phyloP scores from a whole-genome alignment of 441 rosid genomes.

The Lepidium campestre region DNA sequence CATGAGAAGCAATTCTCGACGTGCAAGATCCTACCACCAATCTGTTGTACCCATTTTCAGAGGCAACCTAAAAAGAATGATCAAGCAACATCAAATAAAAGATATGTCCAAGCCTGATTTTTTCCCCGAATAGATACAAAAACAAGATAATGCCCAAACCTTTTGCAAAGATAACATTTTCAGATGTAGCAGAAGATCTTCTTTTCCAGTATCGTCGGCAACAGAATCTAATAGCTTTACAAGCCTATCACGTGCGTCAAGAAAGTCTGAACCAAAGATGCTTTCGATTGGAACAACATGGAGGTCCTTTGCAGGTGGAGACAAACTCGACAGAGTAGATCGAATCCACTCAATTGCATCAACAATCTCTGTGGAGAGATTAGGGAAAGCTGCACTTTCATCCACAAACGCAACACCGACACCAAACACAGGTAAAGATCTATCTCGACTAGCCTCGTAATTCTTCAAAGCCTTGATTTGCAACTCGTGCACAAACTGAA shows the following conservation, averaged over 20 bases:
- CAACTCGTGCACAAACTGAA: constrained; percentile 86
- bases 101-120: background rate
- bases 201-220: constrained; percentile 67
- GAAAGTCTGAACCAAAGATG: constrained; percentile 37
- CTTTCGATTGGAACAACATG: constrained; percentile 60
- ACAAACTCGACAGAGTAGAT: constrained; percentile 39
- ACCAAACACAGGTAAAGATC: constrained; percentile 81
- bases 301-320: constrained; percentile 61
- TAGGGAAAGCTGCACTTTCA: constrained; percentile 43
- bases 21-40: constrained; percentile 70
- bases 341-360: constrained; percentile 44
- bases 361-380: constrained; percentile 28
- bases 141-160: constrained; percentile 34
- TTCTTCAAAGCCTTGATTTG: constrained; percentile 76
- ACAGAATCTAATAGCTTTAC: constrained; percentile 44
- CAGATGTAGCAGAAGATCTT: constrained; percentile 66
- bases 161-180: constrained; percentile 70
- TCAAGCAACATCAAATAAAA: background rate
- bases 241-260: constrained; percentile 42
- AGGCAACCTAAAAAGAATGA: constrained; percentile 54
- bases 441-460: constrained; percentile 75
- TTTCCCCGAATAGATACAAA: background rate
- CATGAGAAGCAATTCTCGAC: constrained; percentile 81
- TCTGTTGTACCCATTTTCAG: constrained; percentile 70
- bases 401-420: constrained; percentile 84